phyloP scores from a whole-genome alignment of 2,329 filamentous ascomycete genomes.

The Lomentospora prolificans region DNA sequence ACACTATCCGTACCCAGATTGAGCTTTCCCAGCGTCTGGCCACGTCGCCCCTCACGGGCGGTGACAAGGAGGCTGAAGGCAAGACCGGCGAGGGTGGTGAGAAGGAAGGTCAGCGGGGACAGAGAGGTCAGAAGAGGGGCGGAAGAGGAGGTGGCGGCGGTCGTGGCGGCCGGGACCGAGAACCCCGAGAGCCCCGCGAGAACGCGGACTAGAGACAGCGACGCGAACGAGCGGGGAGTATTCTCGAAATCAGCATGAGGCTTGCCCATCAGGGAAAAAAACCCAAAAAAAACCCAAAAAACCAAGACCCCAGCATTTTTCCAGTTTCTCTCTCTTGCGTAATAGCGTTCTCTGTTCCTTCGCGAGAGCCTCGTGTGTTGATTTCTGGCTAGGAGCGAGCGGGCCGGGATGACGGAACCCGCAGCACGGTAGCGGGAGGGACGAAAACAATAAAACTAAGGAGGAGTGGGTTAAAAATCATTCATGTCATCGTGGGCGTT shows the following conservation, averaged over 20 bases:
- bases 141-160: conserved; percentile 26
- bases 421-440: neutral
- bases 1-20: conserved; percentile 98
- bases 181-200: conserved; percentile 25
- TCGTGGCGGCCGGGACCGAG: conserved; percentile 37
- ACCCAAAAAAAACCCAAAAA: too few species aligned
- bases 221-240: neutral
- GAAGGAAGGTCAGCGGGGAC: conserved; percentile 32
- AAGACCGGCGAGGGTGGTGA: conserved; percentile 34
- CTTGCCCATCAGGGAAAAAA: too few species aligned
- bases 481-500: conserved; percentile 10
- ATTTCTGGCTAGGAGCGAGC: neutral
- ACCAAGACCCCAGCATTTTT: neutral
- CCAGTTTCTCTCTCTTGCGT: neutral
- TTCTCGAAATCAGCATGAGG: neutral
- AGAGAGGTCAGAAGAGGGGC: conserved; percentile 39
- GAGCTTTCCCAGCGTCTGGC: conserved; percentile 93
- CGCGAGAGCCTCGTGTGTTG: too few species aligned
- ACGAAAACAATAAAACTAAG: neutral
- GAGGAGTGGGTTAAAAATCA: neutral
- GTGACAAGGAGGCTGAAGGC: conserved; percentile 39
- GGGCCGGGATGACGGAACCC: neutral
- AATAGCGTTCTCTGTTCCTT: too few species aligned
- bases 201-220: conserved; percentile 2
- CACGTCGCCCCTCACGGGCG: conserved; percentile 53